Percentiles rank a stretch among this genome's conserved stretches.
Evolutionary conservation across 164 flowering plant species (phyloP).

Genomic region (Euptelea pleiosperma): DNA sequence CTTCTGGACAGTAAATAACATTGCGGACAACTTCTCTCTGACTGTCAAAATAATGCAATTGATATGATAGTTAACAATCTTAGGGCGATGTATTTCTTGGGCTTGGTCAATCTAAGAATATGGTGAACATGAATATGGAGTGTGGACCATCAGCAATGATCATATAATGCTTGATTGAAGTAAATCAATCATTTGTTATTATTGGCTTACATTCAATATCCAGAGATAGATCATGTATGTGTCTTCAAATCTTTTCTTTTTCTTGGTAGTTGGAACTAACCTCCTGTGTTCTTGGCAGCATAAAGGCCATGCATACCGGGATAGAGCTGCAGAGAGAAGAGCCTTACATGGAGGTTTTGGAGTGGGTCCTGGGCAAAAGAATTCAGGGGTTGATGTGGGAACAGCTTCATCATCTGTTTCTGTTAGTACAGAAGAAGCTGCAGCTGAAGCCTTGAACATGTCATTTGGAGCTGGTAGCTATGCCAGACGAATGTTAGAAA

Average conservation of each 20-base stretch:
- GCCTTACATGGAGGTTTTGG: slow-evolving; percentile 84
- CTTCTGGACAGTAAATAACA: no score
- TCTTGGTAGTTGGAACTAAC: not conserved
- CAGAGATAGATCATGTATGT: no score
- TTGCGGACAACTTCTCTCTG: no score
- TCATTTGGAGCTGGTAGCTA: slow-evolving; percentile 89
- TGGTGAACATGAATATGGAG: no score
- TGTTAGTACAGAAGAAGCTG: slow-evolving; percentile 44
- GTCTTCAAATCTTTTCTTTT: not conserved
- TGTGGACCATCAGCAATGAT: no score
- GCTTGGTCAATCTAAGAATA: no score
- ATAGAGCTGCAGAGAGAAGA: slow-evolving; percentile 97
- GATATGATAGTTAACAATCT: no score
- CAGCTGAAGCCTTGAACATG: slow-evolving; percentile 65
- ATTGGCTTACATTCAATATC: not conserved
- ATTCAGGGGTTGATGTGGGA: slow-evolving; percentile 14
- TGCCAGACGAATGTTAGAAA: slow-evolving; percentile 65
- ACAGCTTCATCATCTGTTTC: slow-evolving; percentile 28
- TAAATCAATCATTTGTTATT: not conserved
- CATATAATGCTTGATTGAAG: no score
- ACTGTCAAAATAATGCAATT: no score
- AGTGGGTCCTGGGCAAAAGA: slow-evolving; percentile 88
- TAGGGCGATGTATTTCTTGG: no score
- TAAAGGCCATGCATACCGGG: slow-evolving; percentile 46
- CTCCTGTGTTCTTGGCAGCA: slow-evolving; percentile 30